Conservation (phyloP, 208 protist species). For the Trypanosoma scelopori region DNA sequence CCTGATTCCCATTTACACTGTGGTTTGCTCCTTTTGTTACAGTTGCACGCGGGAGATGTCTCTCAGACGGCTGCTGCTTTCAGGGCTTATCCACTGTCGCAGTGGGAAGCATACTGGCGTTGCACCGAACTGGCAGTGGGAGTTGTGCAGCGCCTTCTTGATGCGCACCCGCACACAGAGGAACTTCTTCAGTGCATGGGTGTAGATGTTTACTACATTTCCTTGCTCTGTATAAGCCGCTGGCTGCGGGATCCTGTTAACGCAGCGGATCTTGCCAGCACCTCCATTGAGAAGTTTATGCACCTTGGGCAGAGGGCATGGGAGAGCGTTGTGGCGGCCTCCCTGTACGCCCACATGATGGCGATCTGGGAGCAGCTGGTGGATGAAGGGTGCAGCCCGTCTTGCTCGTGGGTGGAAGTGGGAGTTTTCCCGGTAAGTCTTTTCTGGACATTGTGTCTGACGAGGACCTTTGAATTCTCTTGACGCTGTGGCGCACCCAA, state of each 20-base stretch:
- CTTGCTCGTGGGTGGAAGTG: conserved; percentile 4
- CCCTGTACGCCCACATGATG: conserved; percentile 28
- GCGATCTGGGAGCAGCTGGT: conserved; percentile 2
- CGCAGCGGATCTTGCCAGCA: conserved; percentile 7
- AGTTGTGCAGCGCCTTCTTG: conserved; percentile 15
- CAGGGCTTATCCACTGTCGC: conserved; percentile 1
- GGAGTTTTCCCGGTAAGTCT: conserved; percentile 25
- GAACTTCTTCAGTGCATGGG: conserved; percentile 30
- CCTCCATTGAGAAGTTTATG: conserved; percentile 24
- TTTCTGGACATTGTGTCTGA: conserved; percentile 26
- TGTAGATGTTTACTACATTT: conserved; percentile 50
- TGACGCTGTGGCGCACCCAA: background rate
- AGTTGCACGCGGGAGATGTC: conserved; percentile 17
- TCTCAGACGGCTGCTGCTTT: background rate
- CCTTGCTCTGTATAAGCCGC: conserved; percentile 40
- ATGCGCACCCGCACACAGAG: conserved; percentile 26
- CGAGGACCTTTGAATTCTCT: conserved; percentile 16
- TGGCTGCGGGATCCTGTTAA: conserved; percentile 37
- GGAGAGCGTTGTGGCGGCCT: conserved; percentile 20
- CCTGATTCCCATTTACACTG: background rate
- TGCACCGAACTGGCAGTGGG: conserved; percentile 15
- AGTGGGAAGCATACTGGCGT: conserved; percentile 17
- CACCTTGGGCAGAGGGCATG: conserved; percentile 13
- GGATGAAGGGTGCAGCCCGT: conserved; percentile 3
- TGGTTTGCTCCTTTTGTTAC: conserved; percentile 12